Evolutionary conservation across 305 asterid genomes (phyloP).

Genomic region (Nicotiana rustica): DNA sequence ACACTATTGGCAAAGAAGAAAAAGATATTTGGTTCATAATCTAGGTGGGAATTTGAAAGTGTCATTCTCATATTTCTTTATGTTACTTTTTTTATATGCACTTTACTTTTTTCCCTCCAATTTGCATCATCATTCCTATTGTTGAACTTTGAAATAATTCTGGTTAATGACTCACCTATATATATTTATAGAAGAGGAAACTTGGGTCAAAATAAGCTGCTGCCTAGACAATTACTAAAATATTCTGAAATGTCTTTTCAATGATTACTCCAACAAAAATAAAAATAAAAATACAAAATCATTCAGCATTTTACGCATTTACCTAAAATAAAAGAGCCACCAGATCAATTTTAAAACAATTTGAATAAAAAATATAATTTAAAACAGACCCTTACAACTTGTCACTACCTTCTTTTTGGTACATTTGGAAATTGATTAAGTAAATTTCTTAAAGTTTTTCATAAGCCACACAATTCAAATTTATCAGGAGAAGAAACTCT

Average conservation of each 20-base stretch:
- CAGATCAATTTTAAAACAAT: neutral
- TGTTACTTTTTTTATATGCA: neutral
- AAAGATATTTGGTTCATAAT: neutral
- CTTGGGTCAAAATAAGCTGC: slow-evolving; percentile 9
- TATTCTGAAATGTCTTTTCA: neutral
- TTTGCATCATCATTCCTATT: neutral
- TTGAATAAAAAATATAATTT: neutral
- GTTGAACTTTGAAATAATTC: neutral
- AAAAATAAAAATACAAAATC: too few relatives aligned
- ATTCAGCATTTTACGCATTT: neutral
- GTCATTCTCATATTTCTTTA: slow-evolving; percentile 20
- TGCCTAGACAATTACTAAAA: neutral
- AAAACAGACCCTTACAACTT: neutral
- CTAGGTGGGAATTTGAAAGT: neutral
- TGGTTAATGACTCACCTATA: neutral
- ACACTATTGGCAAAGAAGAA: neutral
- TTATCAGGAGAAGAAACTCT: too few relatives aligned
- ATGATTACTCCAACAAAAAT: neutral
- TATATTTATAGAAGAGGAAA: neutral
- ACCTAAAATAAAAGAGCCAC: neutral
- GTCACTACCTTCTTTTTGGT: too few relatives aligned
- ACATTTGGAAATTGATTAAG: too few relatives aligned
- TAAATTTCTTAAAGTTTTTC: too few relatives aligned
- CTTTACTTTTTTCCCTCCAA: neutral
- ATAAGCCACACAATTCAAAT: too few relatives aligned